A percentile compares a stretch with the other conserved stretches of the same genome.
phyloP scores from a whole-genome alignment of 805 yeast species.

The baker's yeast (Saccharomyces cerevisiae) region DNA sequence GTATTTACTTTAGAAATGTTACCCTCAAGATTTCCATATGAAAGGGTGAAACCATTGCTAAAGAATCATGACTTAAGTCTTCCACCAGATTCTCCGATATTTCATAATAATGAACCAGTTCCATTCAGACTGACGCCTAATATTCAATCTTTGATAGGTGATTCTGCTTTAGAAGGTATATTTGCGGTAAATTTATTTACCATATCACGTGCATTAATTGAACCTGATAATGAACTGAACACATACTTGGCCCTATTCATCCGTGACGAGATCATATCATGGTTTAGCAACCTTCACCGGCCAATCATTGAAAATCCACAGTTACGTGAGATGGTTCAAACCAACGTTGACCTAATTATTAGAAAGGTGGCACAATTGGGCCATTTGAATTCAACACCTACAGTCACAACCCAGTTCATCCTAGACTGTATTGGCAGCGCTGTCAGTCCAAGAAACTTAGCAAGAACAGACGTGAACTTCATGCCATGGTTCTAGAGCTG shows the following conservation, averaged over 20 bases:
- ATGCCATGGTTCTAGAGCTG: constrained; percentile 75
- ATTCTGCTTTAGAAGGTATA: constrained; percentile 86
- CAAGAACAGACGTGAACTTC: constrained; percentile 86
- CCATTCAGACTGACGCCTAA: constrained; percentile 97
- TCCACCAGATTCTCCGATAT: constrained; percentile 57
- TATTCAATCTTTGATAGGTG: constrained; percentile 87
- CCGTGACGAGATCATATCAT: constrained; percentile 87
- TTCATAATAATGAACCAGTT: constrained; percentile 84
- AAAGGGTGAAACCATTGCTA: constrained; percentile 33
- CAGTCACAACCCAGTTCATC: constrained; percentile 77
- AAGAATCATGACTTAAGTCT: constrained; percentile 32
- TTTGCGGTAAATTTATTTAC: constrained; percentile 75
- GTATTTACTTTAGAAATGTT: constrained; percentile 94
- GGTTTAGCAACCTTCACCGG: constrained; percentile 86
- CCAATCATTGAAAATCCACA: constrained; percentile 78
- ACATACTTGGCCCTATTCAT: constrained; percentile 90
- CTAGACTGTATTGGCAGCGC: constrained; percentile 89
- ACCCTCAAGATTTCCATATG: constrained; percentile 67
- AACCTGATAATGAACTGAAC: constrained; percentile 86
- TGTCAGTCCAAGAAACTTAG: constrained; percentile 87
- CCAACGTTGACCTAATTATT: constrained; percentile 77
- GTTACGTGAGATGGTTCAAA: constrained; percentile 74
- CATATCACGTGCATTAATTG: constrained; percentile 80
- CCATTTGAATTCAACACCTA: constrained; percentile 44
- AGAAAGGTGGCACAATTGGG: constrained; percentile 74